These are phyloP conservation scores for Diaporthe nobilis DNA, from an alignment of 2,329 filamentous ascomycete genomes.

Conservation along the genomic window DNA sequence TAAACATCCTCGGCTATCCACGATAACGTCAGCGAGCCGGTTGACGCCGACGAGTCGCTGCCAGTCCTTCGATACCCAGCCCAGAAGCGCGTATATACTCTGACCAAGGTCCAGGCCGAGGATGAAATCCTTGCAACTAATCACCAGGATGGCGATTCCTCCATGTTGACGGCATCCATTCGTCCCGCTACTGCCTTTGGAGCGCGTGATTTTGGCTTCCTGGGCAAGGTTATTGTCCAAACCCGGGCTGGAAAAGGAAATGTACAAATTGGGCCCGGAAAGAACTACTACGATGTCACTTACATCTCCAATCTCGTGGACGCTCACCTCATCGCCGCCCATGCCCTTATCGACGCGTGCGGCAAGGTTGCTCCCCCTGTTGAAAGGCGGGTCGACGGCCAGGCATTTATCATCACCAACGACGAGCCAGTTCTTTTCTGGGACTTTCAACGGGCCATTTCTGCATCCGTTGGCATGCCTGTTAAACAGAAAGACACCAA, in stretches of 20 bases:
- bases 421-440: constrained; percentile 51
- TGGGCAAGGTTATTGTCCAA: constrained; percentile 36
- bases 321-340: constrained; percentile 48
- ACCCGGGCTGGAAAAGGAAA: constrained; percentile 43
- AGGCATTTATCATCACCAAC: constrained; percentile 54
- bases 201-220: not conserved
- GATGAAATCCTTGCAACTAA: constrained; percentile 43
- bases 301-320: constrained; percentile 48
- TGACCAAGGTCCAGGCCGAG: constrained; percentile 45
- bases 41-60: constrained; percentile 43
- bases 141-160: constrained; percentile 27
- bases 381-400: constrained; percentile 48
- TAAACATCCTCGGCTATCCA: constrained; percentile 44
- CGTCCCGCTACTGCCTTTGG: constrained; percentile 15
- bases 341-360: constrained; percentile 45
- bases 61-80: constrained; percentile 44
- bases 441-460: constrained; percentile 49
- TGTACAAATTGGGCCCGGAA: constrained; percentile 47
- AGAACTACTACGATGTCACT: constrained; percentile 49
- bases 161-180: constrained; percentile 14
- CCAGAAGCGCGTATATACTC: constrained; percentile 45
- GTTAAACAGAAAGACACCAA: constrained; percentile 44
- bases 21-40: constrained; percentile 43
- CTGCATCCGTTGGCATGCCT: constrained; percentile 46
- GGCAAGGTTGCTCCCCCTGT: constrained; percentile 40